Evolutionary conservation across 371 early-diverging fungal species (phyloP).

Genomic region (Syncephalastrum racemosum): DNA sequence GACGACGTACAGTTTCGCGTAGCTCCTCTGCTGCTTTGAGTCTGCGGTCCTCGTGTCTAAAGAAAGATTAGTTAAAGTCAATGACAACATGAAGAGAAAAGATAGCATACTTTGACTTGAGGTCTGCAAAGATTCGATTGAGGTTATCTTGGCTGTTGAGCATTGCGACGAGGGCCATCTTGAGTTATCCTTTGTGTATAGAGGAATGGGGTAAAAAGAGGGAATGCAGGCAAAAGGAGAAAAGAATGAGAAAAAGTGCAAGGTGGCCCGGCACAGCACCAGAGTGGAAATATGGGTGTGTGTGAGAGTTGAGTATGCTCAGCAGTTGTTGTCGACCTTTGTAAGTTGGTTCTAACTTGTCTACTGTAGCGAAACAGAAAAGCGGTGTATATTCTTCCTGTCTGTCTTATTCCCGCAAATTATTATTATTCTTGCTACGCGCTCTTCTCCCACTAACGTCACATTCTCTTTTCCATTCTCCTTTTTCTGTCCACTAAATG

Average conservation of each 20-base stretch:
- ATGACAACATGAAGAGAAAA: neutral
- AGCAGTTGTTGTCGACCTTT: too few species aligned
- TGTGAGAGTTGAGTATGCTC: too few species aligned
- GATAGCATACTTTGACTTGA: slow-evolving; percentile 48
- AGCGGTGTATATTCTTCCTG: slow-evolving; percentile 1
- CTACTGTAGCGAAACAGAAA: slow-evolving; percentile 8
- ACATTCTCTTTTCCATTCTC: too few species aligned
- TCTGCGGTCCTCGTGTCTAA: slow-evolving; percentile 57
- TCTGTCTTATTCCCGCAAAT: too few species aligned
- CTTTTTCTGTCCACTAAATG: slow-evolving; percentile 14
- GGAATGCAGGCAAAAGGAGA: neutral
- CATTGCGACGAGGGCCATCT: slow-evolving; percentile 46
- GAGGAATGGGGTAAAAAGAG: slow-evolving; percentile 3
- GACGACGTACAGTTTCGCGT: slow-evolving; percentile 44
- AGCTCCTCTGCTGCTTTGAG: slow-evolving; percentile 61
- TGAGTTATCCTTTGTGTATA: slow-evolving; percentile 1
- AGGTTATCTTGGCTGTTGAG: slow-evolving; percentile 50
- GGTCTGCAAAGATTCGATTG: slow-evolving; percentile 47
- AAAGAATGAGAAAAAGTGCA: slow-evolving; percentile 2
- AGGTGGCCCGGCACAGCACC: neutral
- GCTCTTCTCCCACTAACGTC: too few species aligned
- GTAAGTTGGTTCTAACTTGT: neutral
- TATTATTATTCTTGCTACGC: too few species aligned
- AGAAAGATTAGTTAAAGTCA: neutral
- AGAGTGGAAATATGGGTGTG: neutral